Percentiles rank a stretch among this genome's conserved stretches.
phyloP scores from a whole-genome alignment of 352 stramenopile genomes.

The Thalassiosira ordinaria region DNA sequence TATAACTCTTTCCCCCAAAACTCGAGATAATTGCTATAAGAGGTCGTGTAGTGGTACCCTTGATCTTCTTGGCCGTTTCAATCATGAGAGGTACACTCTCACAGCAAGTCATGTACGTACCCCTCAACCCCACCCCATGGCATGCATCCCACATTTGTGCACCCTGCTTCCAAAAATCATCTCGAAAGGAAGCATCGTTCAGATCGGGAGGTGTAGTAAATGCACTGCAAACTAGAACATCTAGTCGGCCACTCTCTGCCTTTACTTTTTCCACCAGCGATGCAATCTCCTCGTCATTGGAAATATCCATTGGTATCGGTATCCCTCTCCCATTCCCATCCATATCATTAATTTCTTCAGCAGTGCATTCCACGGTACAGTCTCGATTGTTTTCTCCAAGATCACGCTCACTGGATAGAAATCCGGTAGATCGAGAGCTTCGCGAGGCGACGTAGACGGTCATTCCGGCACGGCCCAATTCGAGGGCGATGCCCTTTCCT shows the following conservation, averaged over 20 bases:
- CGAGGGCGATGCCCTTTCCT: constrained; percentile 80
- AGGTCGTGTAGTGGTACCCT: constrained; percentile 22
- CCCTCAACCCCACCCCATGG: constrained; percentile 73
- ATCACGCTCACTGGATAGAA: constrained; percentile 41
- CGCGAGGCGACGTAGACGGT: constrained; percentile 70
- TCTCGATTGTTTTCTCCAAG: constrained; percentile 38
- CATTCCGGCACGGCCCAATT: constrained; percentile 70
- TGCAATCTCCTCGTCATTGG: constrained; percentile 55
- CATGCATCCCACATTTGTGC: constrained; percentile 76
- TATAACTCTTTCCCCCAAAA: constrained; percentile 84
- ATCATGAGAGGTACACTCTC: constrained; percentile 75
- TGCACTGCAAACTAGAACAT: constrained; percentile 74
- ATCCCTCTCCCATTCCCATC: constrained; percentile 30
- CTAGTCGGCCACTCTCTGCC: constrained; percentile 68
- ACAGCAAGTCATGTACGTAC: constrained; percentile 69
- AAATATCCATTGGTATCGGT: constrained; percentile 48
- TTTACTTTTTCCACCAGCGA: constrained; percentile 53
- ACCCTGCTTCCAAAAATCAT: constrained; percentile 83
- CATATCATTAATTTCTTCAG: constrained; percentile 43
- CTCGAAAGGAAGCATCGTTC: constrained; percentile 39
- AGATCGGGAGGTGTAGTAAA: constrained; percentile 64
- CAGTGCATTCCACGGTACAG: constrained; percentile 63
- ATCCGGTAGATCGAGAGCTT: constrained; percentile 29
- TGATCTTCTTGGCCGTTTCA: constrained; percentile 60
- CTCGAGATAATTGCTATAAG: constrained; percentile 75